phyloP scores from a whole-genome alignment of 164 flowering plant genomes.

The Saururus chinensis region DNA sequence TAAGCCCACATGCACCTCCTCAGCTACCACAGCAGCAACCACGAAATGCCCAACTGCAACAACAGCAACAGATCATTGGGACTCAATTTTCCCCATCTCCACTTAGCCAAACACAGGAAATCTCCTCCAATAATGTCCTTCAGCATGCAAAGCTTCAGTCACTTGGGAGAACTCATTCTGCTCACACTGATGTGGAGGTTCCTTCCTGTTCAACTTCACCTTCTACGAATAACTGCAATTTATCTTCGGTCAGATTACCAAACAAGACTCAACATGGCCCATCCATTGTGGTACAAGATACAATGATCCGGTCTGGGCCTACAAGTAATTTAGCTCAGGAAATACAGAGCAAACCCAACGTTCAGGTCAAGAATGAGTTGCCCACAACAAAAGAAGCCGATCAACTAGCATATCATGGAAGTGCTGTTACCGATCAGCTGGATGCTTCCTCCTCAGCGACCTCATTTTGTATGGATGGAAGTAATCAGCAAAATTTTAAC shows the following conservation, averaged over 20 bases:
- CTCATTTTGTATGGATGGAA: constrained; percentile 71
- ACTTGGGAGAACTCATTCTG: constrained; percentile 35
- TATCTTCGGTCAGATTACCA: constrained; percentile 37
- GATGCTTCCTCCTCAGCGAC: constrained; percentile 81
- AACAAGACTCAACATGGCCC: constrained; percentile 44
- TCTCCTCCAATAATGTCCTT: constrained; percentile 37
- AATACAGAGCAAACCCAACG: constrained; percentile 42
- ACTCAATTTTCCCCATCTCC: constrained; percentile 27
- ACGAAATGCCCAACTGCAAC: constrained; percentile 1
- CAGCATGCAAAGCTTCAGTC: constrained; percentile 31
- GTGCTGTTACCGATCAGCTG: constrained; percentile 47
- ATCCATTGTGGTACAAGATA: constrained; percentile 24
- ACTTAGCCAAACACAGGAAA: constrained; percentile 31
- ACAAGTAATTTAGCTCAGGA: constrained; percentile 41
- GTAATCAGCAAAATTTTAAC: constrained; percentile 45
- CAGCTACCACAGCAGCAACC: constrained; percentile 6
- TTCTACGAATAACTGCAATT: constrained; percentile 54
- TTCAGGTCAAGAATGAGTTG: constrained; percentile 40
- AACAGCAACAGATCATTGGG: constrained; percentile 21
- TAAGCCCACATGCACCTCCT: constrained; percentile 5
- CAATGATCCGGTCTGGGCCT: constrained; percentile 26
- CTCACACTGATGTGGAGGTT: constrained; percentile 61
- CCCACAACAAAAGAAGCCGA: constrained; percentile 43
- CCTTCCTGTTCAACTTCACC: constrained; percentile 91
- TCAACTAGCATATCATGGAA: constrained; percentile 32